A percentile compares a stretch with the other conserved stretches of the same genome.
Conservation (phyloP, 192 early-diverging fungal genomes). For the Globomyces pollinis-pini region DNA sequence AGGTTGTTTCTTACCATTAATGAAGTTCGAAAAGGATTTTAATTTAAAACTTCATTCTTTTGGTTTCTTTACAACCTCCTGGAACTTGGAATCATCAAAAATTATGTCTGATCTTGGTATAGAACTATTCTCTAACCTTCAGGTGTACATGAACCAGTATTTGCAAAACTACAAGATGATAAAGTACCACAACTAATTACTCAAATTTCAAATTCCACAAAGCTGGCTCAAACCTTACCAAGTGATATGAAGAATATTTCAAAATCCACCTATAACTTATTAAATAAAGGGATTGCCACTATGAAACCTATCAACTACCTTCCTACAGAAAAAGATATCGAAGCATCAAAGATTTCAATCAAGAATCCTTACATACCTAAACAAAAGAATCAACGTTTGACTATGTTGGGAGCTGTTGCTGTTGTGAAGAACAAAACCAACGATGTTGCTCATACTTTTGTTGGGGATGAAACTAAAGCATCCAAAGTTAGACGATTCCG, state of each 20-base stretch:
- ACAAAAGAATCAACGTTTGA: constrained; percentile 19
- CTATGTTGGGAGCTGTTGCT: constrained; percentile 26
- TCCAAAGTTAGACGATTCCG: constrained; percentile 29
- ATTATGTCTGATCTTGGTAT: constrained; percentile 26
- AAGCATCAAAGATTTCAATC: constrained; percentile 2
- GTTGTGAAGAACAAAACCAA: constrained; percentile 30
- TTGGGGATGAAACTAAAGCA: constrained; percentile 22
- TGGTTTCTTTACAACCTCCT: constrained; percentile 36
- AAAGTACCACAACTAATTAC: constrained; percentile 9
- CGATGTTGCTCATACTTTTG: constrained; percentile 26
- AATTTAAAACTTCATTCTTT: constrained; percentile 29
- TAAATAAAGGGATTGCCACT: constrained; percentile 24
- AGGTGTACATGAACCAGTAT: constrained; percentile 46
- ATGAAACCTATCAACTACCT: constrained; percentile 4
- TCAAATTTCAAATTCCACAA: constrained; percentile 16
- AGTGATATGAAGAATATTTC: constrained; percentile 21
- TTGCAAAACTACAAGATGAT: constrained; percentile 17
- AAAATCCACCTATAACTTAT: constrained; percentile 4
- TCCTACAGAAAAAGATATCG: constrained; percentile 18
- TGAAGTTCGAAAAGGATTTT: constrained; percentile 25
- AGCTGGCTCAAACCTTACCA: constrained; percentile 14
- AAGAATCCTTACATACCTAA: constrained; percentile 9
- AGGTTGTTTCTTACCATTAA: constrained; percentile 24
- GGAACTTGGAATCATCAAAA: constrained; percentile 35
- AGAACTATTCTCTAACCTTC: not conserved